These are phyloP conservation scores for Barnettozyma salicaria DNA, from an alignment of 805 yeast species.

Conservation along the genomic window DNA sequence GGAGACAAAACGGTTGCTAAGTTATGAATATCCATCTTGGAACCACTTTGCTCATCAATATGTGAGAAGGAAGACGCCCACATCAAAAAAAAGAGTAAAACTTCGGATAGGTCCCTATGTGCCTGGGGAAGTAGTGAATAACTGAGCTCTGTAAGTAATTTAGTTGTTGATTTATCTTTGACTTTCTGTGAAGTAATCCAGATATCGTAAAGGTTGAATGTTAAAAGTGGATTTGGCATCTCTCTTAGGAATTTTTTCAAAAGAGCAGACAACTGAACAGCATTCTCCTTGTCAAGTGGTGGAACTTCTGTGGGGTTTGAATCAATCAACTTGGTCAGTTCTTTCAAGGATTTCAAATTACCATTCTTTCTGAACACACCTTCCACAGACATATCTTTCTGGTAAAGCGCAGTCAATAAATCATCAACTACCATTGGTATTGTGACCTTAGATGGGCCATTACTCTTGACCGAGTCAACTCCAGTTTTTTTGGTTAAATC, in stretches of 20 bases:
- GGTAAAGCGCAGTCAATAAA: slow-evolving; percentile 71
- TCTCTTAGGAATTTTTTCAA: slow-evolving; percentile 89
- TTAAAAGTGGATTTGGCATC: slow-evolving; percentile 84
- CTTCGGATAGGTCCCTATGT: slow-evolving; percentile 83
- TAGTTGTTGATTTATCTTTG: slow-evolving; percentile 39
- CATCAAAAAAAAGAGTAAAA: slow-evolving; percentile 73
- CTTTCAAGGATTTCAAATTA: slow-evolving; percentile 75
- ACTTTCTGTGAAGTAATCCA: slow-evolving; percentile 69
- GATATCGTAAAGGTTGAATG: slow-evolving; percentile 64
- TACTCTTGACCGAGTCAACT: slow-evolving; percentile 76
- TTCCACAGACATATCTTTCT: slow-evolving; percentile 91
- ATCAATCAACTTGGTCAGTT: slow-evolving; percentile 69
- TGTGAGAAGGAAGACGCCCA: slow-evolving; percentile 97
- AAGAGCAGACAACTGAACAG: slow-evolving; percentile 89
- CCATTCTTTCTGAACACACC: slow-evolving; percentile 97
- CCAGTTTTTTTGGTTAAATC: slow-evolving; percentile 65
- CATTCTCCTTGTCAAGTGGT: slow-evolving; percentile 65
- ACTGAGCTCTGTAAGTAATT: slow-evolving; percentile 52
- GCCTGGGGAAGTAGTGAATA: slow-evolving; percentile 76
- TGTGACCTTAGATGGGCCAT: slow-evolving; percentile 71
- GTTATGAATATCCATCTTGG: slow-evolving; percentile 95
- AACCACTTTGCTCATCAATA: slow-evolving; percentile 82
- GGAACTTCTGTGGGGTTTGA: slow-evolving; percentile 65
- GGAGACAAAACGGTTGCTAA: slow-evolving; percentile 95
- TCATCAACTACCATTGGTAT: slow-evolving; percentile 89